Evolutionary conservation across 345 rosid genomes (phyloP).

Genomic region (Eucalyptus coolabah): DNA sequence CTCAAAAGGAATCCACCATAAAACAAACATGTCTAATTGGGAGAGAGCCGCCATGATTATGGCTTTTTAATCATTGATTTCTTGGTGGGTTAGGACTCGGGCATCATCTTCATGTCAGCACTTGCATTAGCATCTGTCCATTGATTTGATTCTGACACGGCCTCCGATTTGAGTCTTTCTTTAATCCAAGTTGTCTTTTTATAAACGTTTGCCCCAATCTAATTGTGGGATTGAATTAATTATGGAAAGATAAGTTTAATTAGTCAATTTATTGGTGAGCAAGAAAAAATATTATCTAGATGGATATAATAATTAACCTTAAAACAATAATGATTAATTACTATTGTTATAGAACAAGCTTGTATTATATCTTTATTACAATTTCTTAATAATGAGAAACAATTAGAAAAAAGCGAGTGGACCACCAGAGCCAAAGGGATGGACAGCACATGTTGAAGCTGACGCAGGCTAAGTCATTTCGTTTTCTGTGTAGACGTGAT

Average conservation of each 20-base stretch:
- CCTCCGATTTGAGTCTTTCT: not conserved
- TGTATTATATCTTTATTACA: too few species aligned
- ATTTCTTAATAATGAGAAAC: too few species aligned
- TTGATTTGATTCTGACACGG: not conserved
- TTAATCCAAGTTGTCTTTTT: not conserved
- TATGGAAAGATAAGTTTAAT: not conserved
- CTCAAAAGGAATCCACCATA: not conserved
- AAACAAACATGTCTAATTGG: not conserved
- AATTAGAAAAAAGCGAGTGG: too few species aligned
- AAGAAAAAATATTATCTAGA: not conserved
- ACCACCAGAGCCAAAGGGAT: not conserved
- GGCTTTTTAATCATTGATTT: not conserved
- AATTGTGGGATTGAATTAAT: too few species aligned
- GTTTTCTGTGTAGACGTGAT: not conserved
- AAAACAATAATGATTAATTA: too few species aligned
- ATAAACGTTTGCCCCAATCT: too few species aligned
- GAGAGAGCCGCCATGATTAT: not conserved
- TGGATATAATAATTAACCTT: fast-evolving
- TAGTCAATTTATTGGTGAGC: not conserved
- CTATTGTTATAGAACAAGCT: too few species aligned
- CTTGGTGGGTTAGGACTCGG: not conserved
- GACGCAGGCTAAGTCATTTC: not conserved
- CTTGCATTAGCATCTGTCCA: not conserved
- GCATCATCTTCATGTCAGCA: not conserved
- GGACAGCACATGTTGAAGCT: not conserved